Evolutionary conservation across 108 stramenopile species (phyloP), one percentile per base, ranked within the genome.

Genomic region (Schizochytrium sp.): DNA sequence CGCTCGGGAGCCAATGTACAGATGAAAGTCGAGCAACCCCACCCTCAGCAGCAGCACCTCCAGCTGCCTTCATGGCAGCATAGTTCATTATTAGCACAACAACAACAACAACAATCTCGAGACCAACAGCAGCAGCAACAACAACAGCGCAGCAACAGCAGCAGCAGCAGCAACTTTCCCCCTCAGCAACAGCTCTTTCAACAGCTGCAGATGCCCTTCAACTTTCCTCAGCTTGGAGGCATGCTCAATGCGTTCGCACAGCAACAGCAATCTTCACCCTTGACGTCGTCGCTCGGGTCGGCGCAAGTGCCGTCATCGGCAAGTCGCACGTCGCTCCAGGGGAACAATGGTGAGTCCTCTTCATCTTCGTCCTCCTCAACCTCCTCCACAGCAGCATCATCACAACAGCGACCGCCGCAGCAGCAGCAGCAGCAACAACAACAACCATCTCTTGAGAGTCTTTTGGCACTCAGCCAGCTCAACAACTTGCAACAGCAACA

Each of bases 121-220:
- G 19, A 60, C 2, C 59, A 60, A n/a, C 59, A 17, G 28, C 59
- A 60, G 28, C 59, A 60, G 28, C 59, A 60, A 60, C 59, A 60
- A 1, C 59, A 60, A n/a, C 59, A 60, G 59, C 59, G 59, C 59
- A 60, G 59, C 59, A 60, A 60, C 28, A n/a, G 59, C 17, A n/a
- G 59, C 59, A n/a, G 59, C 59, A 60, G 28, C 28, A n/a, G 19
- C 19, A n/a, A n/a, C 59, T n/a, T 60, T n/a, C 59, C 59, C 28
- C 59, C 17, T n/a, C 59, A 60, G 28, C 59, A 60, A 60, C 1
- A n/a, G 28, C 19, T n/a, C 59, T n/a, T n/a, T n/a, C 19, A 17
- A n/a, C 17, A n/a, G 17, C 59, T n/a, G 28, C 59, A 17, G 17
- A n/a, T 60, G 59, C 28, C 17, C 59, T n/a, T 60, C 28, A n/a